phyloP scores from a whole-genome alignment of 129 eudicot species.

The Lonicera japonica region DNA sequence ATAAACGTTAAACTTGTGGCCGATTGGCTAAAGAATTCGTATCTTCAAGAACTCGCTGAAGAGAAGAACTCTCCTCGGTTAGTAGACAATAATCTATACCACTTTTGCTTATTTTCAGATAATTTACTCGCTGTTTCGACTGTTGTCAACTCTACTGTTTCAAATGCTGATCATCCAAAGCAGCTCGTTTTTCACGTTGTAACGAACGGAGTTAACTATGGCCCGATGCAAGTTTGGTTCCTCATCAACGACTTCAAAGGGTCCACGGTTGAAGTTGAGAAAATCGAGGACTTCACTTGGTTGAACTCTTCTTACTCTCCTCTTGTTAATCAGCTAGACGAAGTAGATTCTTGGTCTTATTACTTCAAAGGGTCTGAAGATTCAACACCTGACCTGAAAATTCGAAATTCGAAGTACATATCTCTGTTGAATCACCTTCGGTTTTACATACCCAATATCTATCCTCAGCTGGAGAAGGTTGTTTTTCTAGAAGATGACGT shows the following conservation, averaged over 20 bases:
- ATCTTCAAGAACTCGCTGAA: constrained; percentile 27
- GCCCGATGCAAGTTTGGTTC: constrained; percentile 84
- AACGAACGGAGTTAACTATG: constrained; percentile 63
- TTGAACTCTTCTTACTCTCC: constrained; percentile 79
- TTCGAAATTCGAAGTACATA: constrained; percentile 44
- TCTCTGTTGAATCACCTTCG: constrained; percentile 70
- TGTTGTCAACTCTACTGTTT: constrained; percentile 76
- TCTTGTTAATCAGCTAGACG: constrained; percentile 28
- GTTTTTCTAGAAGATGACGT: constrained; percentile 86
- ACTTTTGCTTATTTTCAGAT: constrained; percentile 81
- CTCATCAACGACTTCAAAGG: constrained; percentile 66
- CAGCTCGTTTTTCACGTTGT: constrained; percentile 84
- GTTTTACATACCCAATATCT: constrained; percentile 79
- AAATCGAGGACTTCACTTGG: constrained; percentile 69
- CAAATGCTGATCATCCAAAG: constrained; percentile 70
- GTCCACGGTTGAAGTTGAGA: constrained; percentile 58
- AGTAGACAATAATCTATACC: constrained; percentile 71
- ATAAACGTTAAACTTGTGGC: constrained; percentile 45
- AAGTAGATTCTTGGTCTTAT: constrained; percentile 36
- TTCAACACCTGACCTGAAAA: constrained; percentile 39
- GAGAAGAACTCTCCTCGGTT: constrained; percentile 64
- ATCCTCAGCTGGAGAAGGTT: constrained; percentile 78
- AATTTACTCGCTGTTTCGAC: constrained; percentile 64
- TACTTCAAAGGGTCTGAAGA: constrained; percentile 54
- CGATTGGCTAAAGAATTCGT: constrained; percentile 49